Evolutionary conservation across 108 stramenopile genomes (phyloP), one percentile per base, ranked within the genome.

Genomic region (Cyclotella kingstonii): DNA sequence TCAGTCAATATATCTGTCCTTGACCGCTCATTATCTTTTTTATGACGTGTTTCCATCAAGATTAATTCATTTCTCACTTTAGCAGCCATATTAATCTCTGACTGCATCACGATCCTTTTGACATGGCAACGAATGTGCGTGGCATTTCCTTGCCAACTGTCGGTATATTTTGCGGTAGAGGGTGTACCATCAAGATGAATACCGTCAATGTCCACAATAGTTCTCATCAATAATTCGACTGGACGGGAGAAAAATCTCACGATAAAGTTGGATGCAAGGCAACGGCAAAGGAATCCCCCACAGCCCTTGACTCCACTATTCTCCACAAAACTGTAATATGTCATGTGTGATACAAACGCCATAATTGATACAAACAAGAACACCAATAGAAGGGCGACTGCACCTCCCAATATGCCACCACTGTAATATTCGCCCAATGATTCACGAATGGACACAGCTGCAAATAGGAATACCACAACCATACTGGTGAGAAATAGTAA

Each of bases 271-370:
- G 58, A 36, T 15, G 73, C 73, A 2, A 76, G 43, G 23, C 54
- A 58, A 54, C 47, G 51, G 25, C 64, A 76, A 3, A 71, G 25
- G 21, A 31, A 22, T 26, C 70, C 66, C 17, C 62, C 76, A 39
- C 70, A 71, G 9, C 70, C 70, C 21, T 41, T 72, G 10, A 70
- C 58, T 4, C 76, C 76, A 46, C 63, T 72, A 41, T 60, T 65
- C 28, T 76, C 76, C 6, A 74, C 65, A 49, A 74, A 74, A 45
- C 73, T 74, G 41, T 76, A 76, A 44, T 72, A 76, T 1, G 70
- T 76, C 76, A 76, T 76, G 54, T 76, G 76, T 42, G 76, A 76
- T n/a, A 76, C 70, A 41, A 76, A 76, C 9, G 76, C 76, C 50
- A 60, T 67, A 44, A 76, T 72, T 4, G 76, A 76, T 18, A 76